A percentile compares a stretch with the other conserved stretches of the same genome.
Evolutionary conservation across 169 alveolate species (phyloP).

Genomic region (Plasmodium vivax): DNA sequence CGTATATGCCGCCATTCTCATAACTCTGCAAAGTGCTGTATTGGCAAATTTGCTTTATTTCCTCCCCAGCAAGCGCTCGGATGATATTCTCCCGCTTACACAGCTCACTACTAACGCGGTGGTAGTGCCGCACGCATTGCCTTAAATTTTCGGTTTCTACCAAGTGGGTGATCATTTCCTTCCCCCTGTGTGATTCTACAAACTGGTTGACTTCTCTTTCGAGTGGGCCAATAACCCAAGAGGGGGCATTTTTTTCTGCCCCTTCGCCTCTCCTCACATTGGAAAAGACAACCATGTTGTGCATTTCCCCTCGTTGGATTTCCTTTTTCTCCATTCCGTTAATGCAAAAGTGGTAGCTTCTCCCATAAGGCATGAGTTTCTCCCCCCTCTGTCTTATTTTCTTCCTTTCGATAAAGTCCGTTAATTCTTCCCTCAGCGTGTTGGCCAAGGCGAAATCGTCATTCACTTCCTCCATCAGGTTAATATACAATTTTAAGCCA

Average conservation of each 20-base stretch:
- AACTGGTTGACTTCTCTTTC: conserved; percentile 27
- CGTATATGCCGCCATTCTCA: background rate
- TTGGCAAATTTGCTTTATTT: background rate
- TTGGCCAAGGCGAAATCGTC: conserved; percentile 2
- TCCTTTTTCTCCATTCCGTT: background rate
- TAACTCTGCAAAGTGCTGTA: background rate
- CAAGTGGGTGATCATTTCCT: conserved; percentile 12
- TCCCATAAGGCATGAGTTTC: background rate
- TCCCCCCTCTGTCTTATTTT: conserved; percentile 1
- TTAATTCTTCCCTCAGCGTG: conserved; percentile 41
- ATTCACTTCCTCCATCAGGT: conserved; percentile 26
- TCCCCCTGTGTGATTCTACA: conserved; percentile 22
- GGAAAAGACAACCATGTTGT: background rate
- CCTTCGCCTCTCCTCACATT: background rate
- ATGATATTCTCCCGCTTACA: background rate
- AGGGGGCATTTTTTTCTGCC: background rate
- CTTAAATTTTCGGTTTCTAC: background rate
- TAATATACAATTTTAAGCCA: conserved; percentile 14
- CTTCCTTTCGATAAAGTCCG: conserved; percentile 28
- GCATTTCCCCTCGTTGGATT: background rate
- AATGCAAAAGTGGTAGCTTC: background rate
- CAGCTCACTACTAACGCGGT: background rate
- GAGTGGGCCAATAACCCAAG: background rate
- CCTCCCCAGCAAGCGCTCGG: background rate
- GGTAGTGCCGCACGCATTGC: background rate